Conservation (phyloP, 2,329 filamentous ascomycete species). For the Exophiala viscosa region DNA sequence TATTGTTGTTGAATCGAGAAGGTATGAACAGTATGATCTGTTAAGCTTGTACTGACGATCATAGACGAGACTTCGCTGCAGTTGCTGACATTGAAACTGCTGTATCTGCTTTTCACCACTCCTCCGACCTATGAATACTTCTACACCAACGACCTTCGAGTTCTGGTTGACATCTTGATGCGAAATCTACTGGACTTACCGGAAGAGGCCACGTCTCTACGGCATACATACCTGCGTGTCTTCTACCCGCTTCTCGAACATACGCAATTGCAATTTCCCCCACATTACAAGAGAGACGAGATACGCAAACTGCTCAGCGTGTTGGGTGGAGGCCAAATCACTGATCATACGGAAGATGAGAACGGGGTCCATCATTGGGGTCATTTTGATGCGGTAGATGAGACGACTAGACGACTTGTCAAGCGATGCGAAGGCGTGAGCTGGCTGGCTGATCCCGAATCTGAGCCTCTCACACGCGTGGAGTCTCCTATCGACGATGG, state of each 20-base stretch:
- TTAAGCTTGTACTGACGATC: constrained; percentile 3
- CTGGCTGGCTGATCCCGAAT: constrained; percentile 42
- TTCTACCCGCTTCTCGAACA: constrained; percentile 86
- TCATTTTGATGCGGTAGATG: constrained; percentile 50
- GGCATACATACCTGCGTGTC: constrained; percentile 92
- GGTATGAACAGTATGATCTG: constrained; percentile 41
- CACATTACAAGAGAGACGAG: constrained; percentile 88
- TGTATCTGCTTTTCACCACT: constrained; percentile 94
- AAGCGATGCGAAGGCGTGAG: constrained; percentile 44
- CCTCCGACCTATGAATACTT: constrained; percentile 93
- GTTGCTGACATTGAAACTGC: constrained; percentile 88
- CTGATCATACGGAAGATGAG: constrained; percentile 42
- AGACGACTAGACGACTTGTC: constrained; percentile 48
- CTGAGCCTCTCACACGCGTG: constrained; percentile 29
- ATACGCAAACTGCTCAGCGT: constrained; percentile 71
- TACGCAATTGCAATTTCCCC: constrained; percentile 80
- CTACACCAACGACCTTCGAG: constrained; percentile 93
- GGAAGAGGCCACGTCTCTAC: constrained; percentile 66
- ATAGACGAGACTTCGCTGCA: constrained; percentile 82
- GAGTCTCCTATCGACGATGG: constrained; percentile 25
- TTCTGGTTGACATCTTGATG: constrained; percentile 91
- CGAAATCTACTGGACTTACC: constrained; percentile 95
- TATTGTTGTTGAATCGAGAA: constrained; percentile 89
- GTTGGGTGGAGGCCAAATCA: constrained; percentile 68
- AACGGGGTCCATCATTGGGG: constrained; percentile 39